Base-by-base conservation (phyloP, 495 filamentous ascomycete species). In the Neurospora terricola region DNA sequence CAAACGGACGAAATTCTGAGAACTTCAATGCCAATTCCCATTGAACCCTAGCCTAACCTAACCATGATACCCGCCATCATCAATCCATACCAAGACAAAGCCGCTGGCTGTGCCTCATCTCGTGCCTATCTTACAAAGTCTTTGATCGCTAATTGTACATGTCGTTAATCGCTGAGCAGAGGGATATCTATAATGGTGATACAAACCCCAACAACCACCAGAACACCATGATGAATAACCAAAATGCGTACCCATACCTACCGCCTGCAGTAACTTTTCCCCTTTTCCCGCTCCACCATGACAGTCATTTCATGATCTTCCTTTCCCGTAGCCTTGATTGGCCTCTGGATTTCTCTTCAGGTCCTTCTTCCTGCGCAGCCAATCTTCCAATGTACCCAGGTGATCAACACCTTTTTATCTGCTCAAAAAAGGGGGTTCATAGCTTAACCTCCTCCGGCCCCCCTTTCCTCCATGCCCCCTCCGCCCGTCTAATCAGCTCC, bases 401-500 rank as follows among this genome's bases (percentile, higher is more conserved):
- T 34, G 6, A 34, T 34, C 14, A 66, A 66, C 59, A 42, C 34
- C 54, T 37, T 37, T 37, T 30, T 30, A 30, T 30, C 30, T 30
- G 30, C 2, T 30, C n/a, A 30, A 30, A 30, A 30, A 30, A 30
- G 3, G 30, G 30, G 30, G 30, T 12, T 62, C 8, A 23, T n/a
- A 30, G 68, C 69, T n/a, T 37, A 18, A 48, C 70, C 10, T 71
- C 71, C 10, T 38, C 68, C n/a, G 69, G 69, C 6, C 39, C 69
- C 36, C 62, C 27, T 27, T 66, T 69, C 70, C 39, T 70, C 86
- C 90, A 91, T 21, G 85, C 86, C 70, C 80, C 86, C 83, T 96
- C 93, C 16, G 91, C 93, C 72, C 86, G 79, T 42, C 94, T 83
- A 75, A 99, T 90, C 72, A 98, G 81, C 80, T 97, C 95, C 83